Evolutionary conservation across 192 early-diverging fungal species (phyloP), one percentile per base, ranked within the genome.

Genomic region (Mortierella claussenii): DNA sequence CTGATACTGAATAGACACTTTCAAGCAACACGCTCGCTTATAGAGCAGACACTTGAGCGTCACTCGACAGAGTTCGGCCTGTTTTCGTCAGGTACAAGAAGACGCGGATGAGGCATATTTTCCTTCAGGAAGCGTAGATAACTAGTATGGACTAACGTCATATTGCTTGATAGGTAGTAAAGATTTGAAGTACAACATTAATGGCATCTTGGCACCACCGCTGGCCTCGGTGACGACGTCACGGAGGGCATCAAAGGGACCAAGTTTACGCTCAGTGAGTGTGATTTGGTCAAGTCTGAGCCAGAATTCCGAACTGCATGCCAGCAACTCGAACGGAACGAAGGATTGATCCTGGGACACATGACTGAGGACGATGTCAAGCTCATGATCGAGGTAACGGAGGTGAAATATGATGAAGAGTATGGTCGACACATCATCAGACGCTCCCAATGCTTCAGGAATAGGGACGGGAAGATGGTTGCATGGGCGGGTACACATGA

Each of bases 401-500:
- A 46, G 0, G 59, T 76, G 27, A n/a, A 40, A 11, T 76, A 67
- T 20, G 13, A 27, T 13, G 46, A 55, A 5, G 40, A 55, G 2
- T 76, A 76, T 45, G 63, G 64, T 8, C 43, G n/a, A 9, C 24
- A 47, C 15, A 66, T 76, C 13, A 62, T 76, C 34, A 66, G 43
- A 21, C 50, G 50, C 10, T 76, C 73, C 0, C 4, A 4, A 2
- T 66, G 64, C 53, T 76, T 76, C 44, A 11, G 64, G 47, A 40
- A 54, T 28, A 60, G 45, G 37, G 21, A 51, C 18, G 59, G 65
- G 15, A 18, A 67, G 2, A 67, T 76, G 57, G 64, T 76, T 0
- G 73, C 73, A 2, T 76, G 73, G 73, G 73, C 64, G 11, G 73
- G 73, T 15, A 53, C 73, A 2, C 73, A 76, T 36, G 51, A 40